phyloP scores from a whole-genome alignment of 2,329 filamentous ascomycete genomes.

The Sclerotinia glacialis region DNA sequence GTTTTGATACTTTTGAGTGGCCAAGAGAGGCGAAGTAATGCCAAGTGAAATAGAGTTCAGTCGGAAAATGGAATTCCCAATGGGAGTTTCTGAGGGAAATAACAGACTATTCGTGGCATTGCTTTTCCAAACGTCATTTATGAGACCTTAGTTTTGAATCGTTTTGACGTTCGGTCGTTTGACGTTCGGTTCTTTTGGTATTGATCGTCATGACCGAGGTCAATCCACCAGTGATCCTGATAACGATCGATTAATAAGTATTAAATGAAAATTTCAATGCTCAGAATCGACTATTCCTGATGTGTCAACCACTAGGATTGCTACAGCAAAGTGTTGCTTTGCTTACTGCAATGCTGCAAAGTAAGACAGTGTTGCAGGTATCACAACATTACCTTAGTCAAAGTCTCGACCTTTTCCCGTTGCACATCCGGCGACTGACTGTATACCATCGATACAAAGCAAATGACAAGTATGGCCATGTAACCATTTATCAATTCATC shows the following conservation, averaged over 20 bases:
- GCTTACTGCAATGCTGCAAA: slow-evolving; percentile 15
- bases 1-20: slow-evolving; percentile 3
- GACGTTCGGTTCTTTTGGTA: neutral
- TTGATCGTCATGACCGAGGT: neutral
- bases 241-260: neutral
- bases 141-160: neutral
- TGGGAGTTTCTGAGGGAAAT: neutral
- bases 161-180: neutral
- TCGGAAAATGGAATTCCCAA: neutral
- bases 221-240: neutral
- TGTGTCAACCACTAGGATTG: slow-evolving; percentile 6
- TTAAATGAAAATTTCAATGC: neutral
- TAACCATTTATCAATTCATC: neutral
- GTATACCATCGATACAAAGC: neutral
- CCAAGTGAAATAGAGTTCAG: slow-evolving; percentile 20
- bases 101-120: slow-evolving; percentile 7
- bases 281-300: neutral
- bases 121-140: slow-evolving; percentile 14
- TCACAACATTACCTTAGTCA: slow-evolving; percentile 11
- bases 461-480: neutral
- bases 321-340: slow-evolving; percentile 10
- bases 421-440: neutral
- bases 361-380: slow-evolving; percentile 15
- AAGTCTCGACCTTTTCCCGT: neutral
- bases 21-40: slow-evolving; percentile 20